Evolutionary conservation across 257 asterid genomes (phyloP).

Genomic region (Solanum sparsipilum): DNA sequence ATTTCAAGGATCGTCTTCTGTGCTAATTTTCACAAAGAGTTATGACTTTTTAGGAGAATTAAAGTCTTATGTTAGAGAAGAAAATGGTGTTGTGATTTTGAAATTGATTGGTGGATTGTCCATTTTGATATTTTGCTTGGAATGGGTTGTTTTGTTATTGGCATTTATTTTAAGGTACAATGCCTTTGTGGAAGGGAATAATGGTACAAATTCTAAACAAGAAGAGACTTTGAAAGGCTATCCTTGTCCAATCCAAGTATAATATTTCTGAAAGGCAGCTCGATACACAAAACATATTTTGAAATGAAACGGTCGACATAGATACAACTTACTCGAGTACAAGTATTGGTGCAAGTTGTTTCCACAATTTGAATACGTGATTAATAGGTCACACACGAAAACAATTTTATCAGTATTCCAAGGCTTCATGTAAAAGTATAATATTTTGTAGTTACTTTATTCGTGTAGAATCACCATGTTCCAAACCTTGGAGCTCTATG

Average conservation of each 20-base stretch:
- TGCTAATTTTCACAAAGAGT: constrained; percentile 14
- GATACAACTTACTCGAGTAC: background rate
- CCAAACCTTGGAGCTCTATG: background rate
- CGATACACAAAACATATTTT: rapidly evolving
- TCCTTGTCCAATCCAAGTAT: constrained; percentile 22
- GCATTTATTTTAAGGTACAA: constrained; percentile 28
- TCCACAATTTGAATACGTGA: background rate
- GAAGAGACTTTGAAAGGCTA: constrained; percentile 7
- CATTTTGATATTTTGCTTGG: constrained; percentile 18
- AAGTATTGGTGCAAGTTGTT: background rate
- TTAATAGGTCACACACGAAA: too few relatives aligned
- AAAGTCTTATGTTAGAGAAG: constrained; percentile 21
- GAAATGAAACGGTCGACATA: background rate
- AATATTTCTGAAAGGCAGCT: background rate
- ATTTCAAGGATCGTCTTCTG: constrained; percentile 32
- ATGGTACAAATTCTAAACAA: background rate
- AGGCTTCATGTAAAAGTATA: background rate
- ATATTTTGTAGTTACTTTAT: background rate
- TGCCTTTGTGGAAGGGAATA: constrained; percentile 21
- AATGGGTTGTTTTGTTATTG: constrained; percentile 24
- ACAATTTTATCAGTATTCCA: too few relatives aligned
- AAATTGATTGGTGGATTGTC: constrained; percentile 30
- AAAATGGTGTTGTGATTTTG: constrained; percentile 16
- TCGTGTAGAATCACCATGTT: background rate
- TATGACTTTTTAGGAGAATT: constrained; percentile 6